Evolutionary conservation across 352 stramenopile species (phyloP).

Genomic region (Discostella stelligera): DNA sequence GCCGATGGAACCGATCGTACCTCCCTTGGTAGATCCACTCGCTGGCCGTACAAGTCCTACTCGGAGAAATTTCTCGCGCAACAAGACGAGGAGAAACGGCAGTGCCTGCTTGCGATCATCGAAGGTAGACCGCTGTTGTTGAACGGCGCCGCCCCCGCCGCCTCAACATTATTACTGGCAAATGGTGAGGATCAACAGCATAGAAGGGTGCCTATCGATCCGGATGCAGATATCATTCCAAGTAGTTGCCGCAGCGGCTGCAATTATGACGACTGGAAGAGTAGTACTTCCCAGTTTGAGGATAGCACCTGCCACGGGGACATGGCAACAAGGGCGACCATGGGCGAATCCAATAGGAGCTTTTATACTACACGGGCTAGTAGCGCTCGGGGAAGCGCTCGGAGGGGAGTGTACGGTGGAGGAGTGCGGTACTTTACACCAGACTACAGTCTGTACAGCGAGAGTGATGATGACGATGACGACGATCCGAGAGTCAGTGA

Average conservation of each 20-base stretch:
- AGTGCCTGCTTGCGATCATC: constrained; percentile 12
- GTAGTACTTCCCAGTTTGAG: background rate
- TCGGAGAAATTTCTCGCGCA: constrained; percentile 44
- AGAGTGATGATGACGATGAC: constrained; percentile 10
- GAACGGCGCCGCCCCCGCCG: background rate
- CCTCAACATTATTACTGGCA: constrained; percentile 23
- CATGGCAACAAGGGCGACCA: background rate
- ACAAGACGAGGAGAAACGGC: constrained; percentile 29
- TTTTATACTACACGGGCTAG: background rate
- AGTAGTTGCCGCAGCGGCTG: background rate
- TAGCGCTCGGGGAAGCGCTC: background rate
- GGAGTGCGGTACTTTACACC: constrained; percentile 44
- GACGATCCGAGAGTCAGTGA: background rate
- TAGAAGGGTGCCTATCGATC: background rate
- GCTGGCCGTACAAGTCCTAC: constrained; percentile 38
- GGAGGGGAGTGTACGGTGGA: constrained; percentile 35
- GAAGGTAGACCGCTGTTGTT: constrained; percentile 15
- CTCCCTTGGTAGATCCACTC: constrained; percentile 36
- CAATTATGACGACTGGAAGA: background rate
- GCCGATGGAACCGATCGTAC: constrained; percentile 19
- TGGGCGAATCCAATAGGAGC: constrained; percentile 13
- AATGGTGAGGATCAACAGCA: constrained; percentile 11
- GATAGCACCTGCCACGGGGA: background rate
- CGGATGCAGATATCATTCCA: background rate
- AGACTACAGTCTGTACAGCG: constrained; percentile 9